Evolutionary conservation across 495 filamentous ascomycete species (phyloP).

Genomic region (Melanomma pulvis-pyrius): DNA sequence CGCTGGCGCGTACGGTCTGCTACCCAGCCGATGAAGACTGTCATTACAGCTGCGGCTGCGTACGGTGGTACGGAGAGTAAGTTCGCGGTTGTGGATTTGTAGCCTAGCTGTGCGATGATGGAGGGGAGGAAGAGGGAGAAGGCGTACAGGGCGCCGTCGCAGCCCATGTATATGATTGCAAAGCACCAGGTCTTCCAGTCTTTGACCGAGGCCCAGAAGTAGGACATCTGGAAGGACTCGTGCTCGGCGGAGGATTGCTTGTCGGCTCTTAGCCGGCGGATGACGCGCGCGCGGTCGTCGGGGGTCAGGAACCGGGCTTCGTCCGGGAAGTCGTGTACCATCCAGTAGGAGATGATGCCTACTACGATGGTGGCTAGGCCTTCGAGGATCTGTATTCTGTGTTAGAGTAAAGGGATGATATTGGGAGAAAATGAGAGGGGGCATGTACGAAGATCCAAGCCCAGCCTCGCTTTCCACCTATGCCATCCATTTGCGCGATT

Average conservation of each 20-base stretch:
- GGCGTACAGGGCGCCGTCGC: conserved; percentile 71
- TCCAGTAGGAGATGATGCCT: conserved; percentile 75
- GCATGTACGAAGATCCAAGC: conserved; percentile 74
- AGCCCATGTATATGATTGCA: conserved; percentile 50
- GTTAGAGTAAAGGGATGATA: neutral
- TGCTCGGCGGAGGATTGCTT: conserved; percentile 77
- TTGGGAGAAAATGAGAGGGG: neutral
- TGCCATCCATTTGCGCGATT: conserved; percentile 73
- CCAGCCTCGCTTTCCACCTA: conserved; percentile 70
- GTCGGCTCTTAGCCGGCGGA: conserved; percentile 72
- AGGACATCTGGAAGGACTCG: conserved; percentile 75
- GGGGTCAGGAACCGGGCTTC: conserved; percentile 75
- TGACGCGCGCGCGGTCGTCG: conserved; percentile 71
- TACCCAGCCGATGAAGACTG: conserved; percentile 72
- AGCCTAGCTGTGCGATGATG: conserved; percentile 78
- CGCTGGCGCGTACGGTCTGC: conserved; percentile 78
- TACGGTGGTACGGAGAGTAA: conserved; percentile 89
- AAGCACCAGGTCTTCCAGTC: conserved; percentile 88
- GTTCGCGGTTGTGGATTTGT: conserved; percentile 69
- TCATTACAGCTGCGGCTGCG: conserved; percentile 76
- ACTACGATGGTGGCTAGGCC: conserved; percentile 75
- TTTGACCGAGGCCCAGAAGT: conserved; percentile 73
- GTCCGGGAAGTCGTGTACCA: conserved; percentile 89
- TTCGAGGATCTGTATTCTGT: conserved; percentile 55
- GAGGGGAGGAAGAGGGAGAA: conserved; percentile 89